Evolutionary conservation across 1,139 yeast genomes (phyloP), one percentile per base, ranked within the genome.

Genomic region (Hansenula sp.): DNA sequence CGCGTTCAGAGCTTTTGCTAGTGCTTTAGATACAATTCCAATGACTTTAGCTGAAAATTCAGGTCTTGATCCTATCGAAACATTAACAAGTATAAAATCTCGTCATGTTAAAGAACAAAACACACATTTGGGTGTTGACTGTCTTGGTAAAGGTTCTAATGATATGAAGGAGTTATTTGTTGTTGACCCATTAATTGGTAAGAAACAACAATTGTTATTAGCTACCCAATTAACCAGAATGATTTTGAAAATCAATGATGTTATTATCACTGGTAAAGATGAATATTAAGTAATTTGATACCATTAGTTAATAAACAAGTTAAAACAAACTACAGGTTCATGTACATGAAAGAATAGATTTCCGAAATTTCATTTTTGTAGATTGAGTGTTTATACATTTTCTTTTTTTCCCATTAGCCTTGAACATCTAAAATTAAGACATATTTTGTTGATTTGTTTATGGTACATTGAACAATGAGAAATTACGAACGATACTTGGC

Each of bases 181-280:
- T 43, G 89, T 94, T 58, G 99, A 94, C 67, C 98, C 99, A 45
- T 80, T 89, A 65, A 90, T 93, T 59, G 97, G 99, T 59, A 93
- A 93, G 75, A 89, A 89, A 65, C 98, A 94, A 67, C 99, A 94
- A 68, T 77, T 93, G 54, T 72, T 89, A 62, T 76, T 94, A 65
- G 99, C 99, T 40, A 93, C 99, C 7, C 99, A 93, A 70, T 76
- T 93, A 63, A 90, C 98, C 47, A 79, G 99, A 71, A 94, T 93
- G 99, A 90, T 94, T 51, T 77, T 93, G 63, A 93, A 93, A 75
- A 94, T 93, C 60, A 94, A 93, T 66, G 93, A 93, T 65, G 98
- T 93, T 49, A 93, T 93, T 60, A 85, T 91, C 52, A 86, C 89
- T 61, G 96, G 96, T 41, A 84, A 84, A 63, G 95, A 84, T 63